Base-by-base conservation (phyloP, 108 stramenopile species). In the Stephanodiscus minutulus region DNA sequence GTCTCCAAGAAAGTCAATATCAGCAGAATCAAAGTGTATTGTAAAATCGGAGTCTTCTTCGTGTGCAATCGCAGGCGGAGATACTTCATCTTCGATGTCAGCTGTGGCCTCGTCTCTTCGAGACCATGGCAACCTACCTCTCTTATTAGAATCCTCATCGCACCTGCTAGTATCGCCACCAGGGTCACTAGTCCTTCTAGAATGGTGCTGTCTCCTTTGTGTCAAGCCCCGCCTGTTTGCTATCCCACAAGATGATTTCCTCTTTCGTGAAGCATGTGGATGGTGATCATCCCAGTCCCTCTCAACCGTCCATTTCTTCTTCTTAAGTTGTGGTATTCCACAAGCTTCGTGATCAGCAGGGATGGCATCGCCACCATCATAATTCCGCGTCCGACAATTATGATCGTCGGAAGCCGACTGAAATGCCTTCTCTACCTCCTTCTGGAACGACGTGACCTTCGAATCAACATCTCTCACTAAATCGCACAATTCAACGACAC, bases 191-290 rank as follows among this genome's bases (percentile, higher is more conserved):
- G 20, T 18, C n/a, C 61, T 61, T 48, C 41, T 18, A 41, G 9
- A 35, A 43, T 35, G 18, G 49, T 48, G 60, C 20, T 37, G 20
- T 44, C 10, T 43, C 20, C 64, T 59, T 10, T 56, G 31, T 48
- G 12, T 15, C 9, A 33, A 39, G 15, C 39, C 39, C 22, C 7
- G n/a, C 43, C 31, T 50, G 49, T 0, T 39, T 43, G 22, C 27
- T 53, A 43, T 10, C 28, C n/a, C 35, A 13, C 22, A 61, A 17
- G 61, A 61, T 5, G 59, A 37, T 13, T 61, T 72, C 47, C 66
- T 66, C 22, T 70, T 78, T 5, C 43, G 56, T 37, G 78, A 79
- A 17, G 78, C 78, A 48, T 79, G 78, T 33, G 66, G 78, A 49
- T 79, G 78, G 39, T 13, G 66, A 62, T 68, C 70, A 35, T 58